Evolutionary conservation across 441 rosid genomes (phyloP).

Genomic region (Adansonia gregorii): DNA sequence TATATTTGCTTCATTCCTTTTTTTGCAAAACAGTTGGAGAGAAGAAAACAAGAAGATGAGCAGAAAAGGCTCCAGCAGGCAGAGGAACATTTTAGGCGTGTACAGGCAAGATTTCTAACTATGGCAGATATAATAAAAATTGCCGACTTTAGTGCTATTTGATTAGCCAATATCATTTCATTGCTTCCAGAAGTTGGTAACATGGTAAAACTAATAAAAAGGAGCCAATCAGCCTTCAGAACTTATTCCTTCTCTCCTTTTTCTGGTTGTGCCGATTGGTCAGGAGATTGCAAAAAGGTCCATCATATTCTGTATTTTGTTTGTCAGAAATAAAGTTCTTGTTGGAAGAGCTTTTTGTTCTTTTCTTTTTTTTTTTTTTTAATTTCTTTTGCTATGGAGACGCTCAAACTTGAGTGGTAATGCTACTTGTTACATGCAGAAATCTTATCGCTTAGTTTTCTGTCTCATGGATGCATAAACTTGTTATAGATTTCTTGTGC

Average conservation of each 20-base stretch:
- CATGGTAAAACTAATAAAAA: not conserved
- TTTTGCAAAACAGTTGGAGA: slow-evolving; percentile 75
- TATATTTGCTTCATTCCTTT: slow-evolving; percentile 32
- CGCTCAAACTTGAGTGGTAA: not conserved
- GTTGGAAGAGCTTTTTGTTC: not conserved
- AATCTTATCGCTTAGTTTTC: not conserved
- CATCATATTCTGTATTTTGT: not conserved
- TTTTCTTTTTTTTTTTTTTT: not conserved
- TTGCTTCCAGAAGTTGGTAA: not conserved
- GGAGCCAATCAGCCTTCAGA: not conserved
- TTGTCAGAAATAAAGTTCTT: not conserved
- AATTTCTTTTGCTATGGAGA: not conserved
- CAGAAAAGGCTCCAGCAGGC: slow-evolving; percentile 83
- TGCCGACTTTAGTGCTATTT: not conserved
- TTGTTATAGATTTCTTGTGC: not conserved
- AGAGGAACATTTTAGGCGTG: slow-evolving; percentile 89
- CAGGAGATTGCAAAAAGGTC: not conserved
- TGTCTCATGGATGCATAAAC: not conserved
- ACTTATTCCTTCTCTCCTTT: slow-evolving; percentile 1
- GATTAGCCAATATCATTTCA: slow-evolving; percentile 16
- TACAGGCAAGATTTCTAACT: slow-evolving; percentile 61
- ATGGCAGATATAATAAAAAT: not conserved
- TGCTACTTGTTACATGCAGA: not conserved
- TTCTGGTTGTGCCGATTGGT: not conserved
- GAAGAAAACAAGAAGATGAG: slow-evolving; percentile 94